Conservation (phyloP, 2,329 filamentous ascomycete species). For the Penicillium griseofulvum region DNA sequence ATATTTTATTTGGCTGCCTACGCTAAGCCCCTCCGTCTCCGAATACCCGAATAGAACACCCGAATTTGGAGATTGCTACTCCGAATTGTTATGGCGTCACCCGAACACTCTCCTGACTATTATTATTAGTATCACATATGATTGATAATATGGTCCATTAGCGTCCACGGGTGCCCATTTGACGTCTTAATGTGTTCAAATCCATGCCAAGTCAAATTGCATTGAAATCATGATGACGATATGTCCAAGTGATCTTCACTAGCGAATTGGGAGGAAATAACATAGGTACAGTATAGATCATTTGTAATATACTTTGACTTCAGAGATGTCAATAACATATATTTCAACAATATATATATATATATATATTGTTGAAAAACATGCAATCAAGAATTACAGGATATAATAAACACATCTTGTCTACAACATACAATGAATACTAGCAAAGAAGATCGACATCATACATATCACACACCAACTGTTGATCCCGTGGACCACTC, state of each 20-base stretch:
- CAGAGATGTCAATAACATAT: background rate
- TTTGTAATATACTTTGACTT: background rate
- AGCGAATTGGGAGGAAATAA: background rate
- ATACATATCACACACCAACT: background rate
- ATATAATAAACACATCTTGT: background rate
- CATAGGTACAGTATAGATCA: background rate
- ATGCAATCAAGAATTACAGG: background rate
- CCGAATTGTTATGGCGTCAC: background rate
- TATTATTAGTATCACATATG: no score
- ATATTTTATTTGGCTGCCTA: conserved; percentile 8
- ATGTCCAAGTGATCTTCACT: background rate
- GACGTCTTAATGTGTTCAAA: background rate
- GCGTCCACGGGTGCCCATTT: background rate
- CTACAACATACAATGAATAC: background rate
- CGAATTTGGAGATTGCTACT: background rate
- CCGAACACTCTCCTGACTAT: no score
- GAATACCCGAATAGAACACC: background rate
- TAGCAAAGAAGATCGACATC: background rate
- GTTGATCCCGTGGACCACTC: background rate
- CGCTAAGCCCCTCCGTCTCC: background rate
- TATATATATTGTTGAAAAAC: background rate
- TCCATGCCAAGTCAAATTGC: background rate
- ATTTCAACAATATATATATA: background rate
- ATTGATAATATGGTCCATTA: background rate
- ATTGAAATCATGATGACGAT: background rate